Conservation (phyloP, 192 early-diverging fungal genomes). For the Spizellomyces sp. region DNA sequence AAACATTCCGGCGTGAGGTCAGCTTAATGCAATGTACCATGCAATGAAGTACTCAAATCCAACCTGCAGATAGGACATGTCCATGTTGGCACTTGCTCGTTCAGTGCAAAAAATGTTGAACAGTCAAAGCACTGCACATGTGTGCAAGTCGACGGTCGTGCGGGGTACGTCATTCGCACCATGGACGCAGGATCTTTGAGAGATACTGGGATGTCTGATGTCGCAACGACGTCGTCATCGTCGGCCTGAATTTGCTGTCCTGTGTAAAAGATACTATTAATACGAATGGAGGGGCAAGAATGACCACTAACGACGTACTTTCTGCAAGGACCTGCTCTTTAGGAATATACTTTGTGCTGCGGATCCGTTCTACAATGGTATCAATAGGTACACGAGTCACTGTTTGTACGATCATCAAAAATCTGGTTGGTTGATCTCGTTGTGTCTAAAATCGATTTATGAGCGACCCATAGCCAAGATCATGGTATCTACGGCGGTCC, state of each 20-base stretch:
- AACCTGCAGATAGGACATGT: conserved; percentile 68
- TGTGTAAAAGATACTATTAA: background rate
- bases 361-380: conserved; percentile 4
- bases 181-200: conserved; percentile 14
- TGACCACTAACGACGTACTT: background rate
- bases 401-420: background rate
- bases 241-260: conserved; percentile 6
- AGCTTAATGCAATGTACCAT: background rate
- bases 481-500: too few relatives aligned
- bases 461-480: background rate
- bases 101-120: conserved; percentile 70
- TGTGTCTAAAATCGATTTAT: background rate
- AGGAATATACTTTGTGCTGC: background rate
- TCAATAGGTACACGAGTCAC: background rate
- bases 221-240: conserved; percentile 14
- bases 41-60: background rate
- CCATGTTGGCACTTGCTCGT: conserved; percentile 67
- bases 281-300: background rate
- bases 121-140: conserved; percentile 89
- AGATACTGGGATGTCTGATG: conserved; percentile 9
- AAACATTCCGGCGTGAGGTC: too few relatives aligned
- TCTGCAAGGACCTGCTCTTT: conserved; percentile 6
- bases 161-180: conserved; percentile 62
- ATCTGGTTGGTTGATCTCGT: conserved; percentile 13
- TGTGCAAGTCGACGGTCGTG: conserved; percentile 61